phyloP scores from a whole-genome alignment of 202 grass and related monocot species.

The Brachypodium distachyon region DNA sequence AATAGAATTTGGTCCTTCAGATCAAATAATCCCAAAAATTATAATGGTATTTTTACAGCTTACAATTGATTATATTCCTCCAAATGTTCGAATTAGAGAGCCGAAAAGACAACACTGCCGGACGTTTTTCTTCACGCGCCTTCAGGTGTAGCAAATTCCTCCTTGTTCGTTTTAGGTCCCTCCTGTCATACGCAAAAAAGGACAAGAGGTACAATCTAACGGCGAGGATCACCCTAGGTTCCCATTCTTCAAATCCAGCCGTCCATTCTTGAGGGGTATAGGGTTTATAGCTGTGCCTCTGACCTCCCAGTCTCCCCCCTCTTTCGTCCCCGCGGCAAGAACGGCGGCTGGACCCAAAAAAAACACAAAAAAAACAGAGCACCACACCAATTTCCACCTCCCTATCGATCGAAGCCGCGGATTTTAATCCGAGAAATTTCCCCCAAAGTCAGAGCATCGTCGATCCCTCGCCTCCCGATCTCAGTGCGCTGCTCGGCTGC shows the following conservation, averaged over 20 bases:
- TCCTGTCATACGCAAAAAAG: background rate
- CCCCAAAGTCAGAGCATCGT: background rate
- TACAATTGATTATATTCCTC: too few species aligned
- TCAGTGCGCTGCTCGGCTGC: background rate
- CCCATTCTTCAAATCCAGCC: background rate
- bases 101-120: too few species aligned
- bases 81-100: too few species aligned
- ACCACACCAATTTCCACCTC: constrained; percentile 8
- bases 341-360: constrained; percentile 30
- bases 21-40: too few species aligned
- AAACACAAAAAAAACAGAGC: background rate
- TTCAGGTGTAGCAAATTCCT: too few species aligned
- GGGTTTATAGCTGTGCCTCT: constrained; percentile 31
- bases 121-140: too few species aligned
- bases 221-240: background rate
- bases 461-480: background rate
- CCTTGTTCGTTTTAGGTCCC: background rate
- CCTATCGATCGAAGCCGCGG: constrained; percentile 20
- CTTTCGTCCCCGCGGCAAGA: constrained; percentile 33
- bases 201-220: constrained; percentile 3
- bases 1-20: too few species aligned
- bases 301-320: background rate
- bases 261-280: constrained; percentile 20
- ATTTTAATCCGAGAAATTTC: constrained; percentile 1
- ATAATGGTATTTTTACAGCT: too few species aligned